Evolutionary conservation across 2,329 filamentous ascomycete species (phyloP).

Genomic region (Arthrobotrys musiformis): DNA sequence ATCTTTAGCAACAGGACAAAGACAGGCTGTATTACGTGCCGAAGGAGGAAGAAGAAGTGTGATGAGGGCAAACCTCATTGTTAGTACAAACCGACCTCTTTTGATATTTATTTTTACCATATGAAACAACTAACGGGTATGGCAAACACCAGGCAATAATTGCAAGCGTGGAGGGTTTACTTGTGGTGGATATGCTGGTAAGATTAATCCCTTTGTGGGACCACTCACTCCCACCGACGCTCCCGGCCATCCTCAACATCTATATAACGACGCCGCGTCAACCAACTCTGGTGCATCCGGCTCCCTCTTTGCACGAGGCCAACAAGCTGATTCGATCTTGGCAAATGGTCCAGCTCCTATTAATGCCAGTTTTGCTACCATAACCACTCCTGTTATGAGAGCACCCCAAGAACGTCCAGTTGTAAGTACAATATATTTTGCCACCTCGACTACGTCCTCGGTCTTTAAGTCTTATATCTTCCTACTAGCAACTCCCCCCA

Average conservation of each 20-base stretch:
- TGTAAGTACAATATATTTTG: conserved; percentile 40
- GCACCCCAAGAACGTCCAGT: conserved; percentile 32
- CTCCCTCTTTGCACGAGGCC: conserved; percentile 52
- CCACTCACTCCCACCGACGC: conserved; percentile 75
- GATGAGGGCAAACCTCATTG: conserved; percentile 90
- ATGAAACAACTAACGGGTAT: not conserved
- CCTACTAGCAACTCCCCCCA: conserved; percentile 40
- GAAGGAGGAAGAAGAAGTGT: conserved; percentile 95
- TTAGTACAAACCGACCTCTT: conserved; percentile 66
- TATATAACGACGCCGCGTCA: conserved; percentile 40
- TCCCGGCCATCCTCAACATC: conserved; percentile 64
- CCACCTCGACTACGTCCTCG: not conserved
- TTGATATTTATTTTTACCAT: conserved; percentile 2
- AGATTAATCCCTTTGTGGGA: conserved; percentile 78
- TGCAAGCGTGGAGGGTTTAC: conserved; percentile 89
- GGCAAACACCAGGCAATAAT: conserved; percentile 74
- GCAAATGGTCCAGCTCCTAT: conserved; percentile 54
- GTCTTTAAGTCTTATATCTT: not conserved
- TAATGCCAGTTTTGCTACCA: conserved; percentile 52
- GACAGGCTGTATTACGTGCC: conserved; percentile 92
- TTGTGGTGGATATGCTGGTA: conserved; percentile 88
- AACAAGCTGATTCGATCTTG: conserved; percentile 56
- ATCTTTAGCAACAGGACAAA: conserved; percentile 96
- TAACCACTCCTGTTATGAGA: conserved; percentile 44
- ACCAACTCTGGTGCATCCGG: conserved; percentile 40